A percentile compares a stretch with the other conserved stretches of the same genome.
Evolutionary conservation across 768 basidiomycete genomes (phyloP).

Genomic region (Lactarius akahatsu): DNA sequence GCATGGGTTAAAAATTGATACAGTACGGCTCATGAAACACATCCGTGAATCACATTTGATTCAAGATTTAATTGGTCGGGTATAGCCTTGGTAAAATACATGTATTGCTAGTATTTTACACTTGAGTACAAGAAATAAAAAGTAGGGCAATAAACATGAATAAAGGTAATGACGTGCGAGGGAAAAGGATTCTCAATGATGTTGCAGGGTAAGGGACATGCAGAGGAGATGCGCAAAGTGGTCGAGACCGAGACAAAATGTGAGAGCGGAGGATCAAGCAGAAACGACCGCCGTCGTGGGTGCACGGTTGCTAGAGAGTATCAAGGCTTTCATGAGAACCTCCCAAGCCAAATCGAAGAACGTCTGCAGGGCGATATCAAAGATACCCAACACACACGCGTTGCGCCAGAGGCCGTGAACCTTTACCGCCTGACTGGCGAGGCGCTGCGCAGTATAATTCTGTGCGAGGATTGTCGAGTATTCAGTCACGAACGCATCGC

Average conservation of each 20-base stretch:
- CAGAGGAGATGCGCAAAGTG: not conserved
- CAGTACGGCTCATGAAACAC: not conserved
- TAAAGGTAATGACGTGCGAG: slow-evolving; percentile 8
- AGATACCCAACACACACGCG: slow-evolving; percentile 49
- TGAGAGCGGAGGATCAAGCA: not conserved
- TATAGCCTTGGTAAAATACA: slow-evolving; percentile 13
- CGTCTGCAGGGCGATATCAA: slow-evolving; percentile 47
- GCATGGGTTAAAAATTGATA: not conserved
- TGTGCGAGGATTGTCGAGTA: slow-evolving; percentile 31
- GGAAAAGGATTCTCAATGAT: not conserved
- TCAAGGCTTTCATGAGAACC: slow-evolving; percentile 44
- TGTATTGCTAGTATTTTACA: not conserved
- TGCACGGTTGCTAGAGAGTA: slow-evolving; percentile 22
- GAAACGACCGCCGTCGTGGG: not conserved
- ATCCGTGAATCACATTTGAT: not conserved
- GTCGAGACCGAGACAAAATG: not conserved
- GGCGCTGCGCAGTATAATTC: slow-evolving; percentile 33
- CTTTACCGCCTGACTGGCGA: slow-evolving; percentile 39
- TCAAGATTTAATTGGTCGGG: not conserved
- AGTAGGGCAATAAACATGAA: slow-evolving; percentile 22
- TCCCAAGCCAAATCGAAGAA: slow-evolving; percentile 53
- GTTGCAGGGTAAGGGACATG: not conserved
- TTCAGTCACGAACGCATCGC: slow-evolving; percentile 20
- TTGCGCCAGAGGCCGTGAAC: slow-evolving; percentile 55
- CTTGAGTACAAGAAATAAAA: slow-evolving; percentile 15